Base-by-base conservation (phyloP, 83 land plant species). In the Thuja plicata region DNA sequence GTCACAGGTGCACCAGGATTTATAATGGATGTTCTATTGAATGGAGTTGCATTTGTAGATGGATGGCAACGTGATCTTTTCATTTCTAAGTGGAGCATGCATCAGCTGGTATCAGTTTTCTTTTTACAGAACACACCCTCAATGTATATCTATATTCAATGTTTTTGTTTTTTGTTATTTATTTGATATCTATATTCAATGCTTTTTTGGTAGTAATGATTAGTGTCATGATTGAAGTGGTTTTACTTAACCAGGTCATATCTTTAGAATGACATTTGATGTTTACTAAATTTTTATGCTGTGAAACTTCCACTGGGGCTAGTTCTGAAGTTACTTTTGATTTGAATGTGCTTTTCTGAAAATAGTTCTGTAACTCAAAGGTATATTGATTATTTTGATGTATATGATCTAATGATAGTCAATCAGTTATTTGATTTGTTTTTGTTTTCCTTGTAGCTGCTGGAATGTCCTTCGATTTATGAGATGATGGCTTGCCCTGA, bases 81-180 rank as follows among this genome's bases (percentile, higher is more conserved):
- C 76, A 92, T 98, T 89, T 97, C 99, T 66, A 97, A 96, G 89
- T 98, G 99, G 99, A 96, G 96, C 94, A 98, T 97, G 98, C 99
- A 98, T 89, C 99, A 98, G 87, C 92, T 98, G 97, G 99, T 98
- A 98, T 84, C 46, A 30, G 43, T 87, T 90, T 34, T 46, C 54
- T 35, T 32, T 27, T 85, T 41, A 73, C 41, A 43, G 21, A n/a
- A 45, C 35, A 83, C 55, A 34, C 30, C 30, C 66, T 48, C 83
- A 35, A 40, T 70, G 34, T 46, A 24, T 27, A 40, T 88, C 43
- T n/a, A n/a, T n/a, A n/a, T n/a, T n/a, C n/a, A n/a, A n/a, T n/a
- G 62, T 24, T 40, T 2, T 66, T 38, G 13, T 45, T 87, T 43
- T 43, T 43, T 46, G 10, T 21, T 35, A n/a, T 9, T 32, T 85